Conservation (phyloP, 805 yeast species). For the Kuraishia cidri region DNA sequence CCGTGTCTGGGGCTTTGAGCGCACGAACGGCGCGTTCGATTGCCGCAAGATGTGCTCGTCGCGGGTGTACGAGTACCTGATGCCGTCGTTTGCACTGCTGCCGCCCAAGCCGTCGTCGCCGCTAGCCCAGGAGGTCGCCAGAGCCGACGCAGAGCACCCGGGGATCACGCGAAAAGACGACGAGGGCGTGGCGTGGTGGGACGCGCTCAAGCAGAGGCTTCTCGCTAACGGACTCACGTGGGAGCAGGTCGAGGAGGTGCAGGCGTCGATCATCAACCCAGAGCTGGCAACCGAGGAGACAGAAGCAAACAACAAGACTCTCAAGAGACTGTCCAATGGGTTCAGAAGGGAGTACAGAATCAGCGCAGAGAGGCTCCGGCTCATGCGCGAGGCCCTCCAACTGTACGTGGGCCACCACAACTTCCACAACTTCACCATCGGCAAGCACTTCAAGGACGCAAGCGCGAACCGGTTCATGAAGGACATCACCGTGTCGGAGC, state of each 20-base stretch:
- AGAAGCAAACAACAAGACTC: slow-evolving; percentile 31
- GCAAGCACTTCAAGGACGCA: slow-evolving; percentile 70
- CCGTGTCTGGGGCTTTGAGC: slow-evolving; percentile 85
- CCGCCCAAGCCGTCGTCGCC: slow-evolving; percentile 81
- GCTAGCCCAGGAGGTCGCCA: slow-evolving; percentile 49
- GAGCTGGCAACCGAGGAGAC: slow-evolving; percentile 24
- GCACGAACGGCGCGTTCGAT: slow-evolving; percentile 87
- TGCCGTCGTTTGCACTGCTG: slow-evolving; percentile 85
- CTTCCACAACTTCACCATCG: slow-evolving; percentile 41
- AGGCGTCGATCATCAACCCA: slow-evolving; percentile 24
- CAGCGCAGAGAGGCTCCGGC: slow-evolving; percentile 47
- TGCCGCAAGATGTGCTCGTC: slow-evolving; percentile 94
- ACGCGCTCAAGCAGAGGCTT: slow-evolving; percentile 27
- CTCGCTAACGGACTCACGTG: slow-evolving; percentile 27
- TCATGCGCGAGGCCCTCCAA: slow-evolving; percentile 60
- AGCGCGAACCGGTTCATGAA: slow-evolving; percentile 83
- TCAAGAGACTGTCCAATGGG: slow-evolving; percentile 55
- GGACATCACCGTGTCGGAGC: slow-evolving; percentile 69
- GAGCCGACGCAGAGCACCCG: slow-evolving; percentile 44
- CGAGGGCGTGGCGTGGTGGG: slow-evolving; percentile 78
- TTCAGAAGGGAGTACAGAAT: slow-evolving; percentile 66
- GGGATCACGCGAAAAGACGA: slow-evolving; percentile 51
- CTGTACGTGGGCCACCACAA: slow-evolving; percentile 83
- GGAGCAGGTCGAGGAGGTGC: slow-evolving; percentile 25
- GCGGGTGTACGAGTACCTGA: slow-evolving; percentile 87